Evolutionary conservation across 768 basidiomycete species (phyloP).

Genomic region (Cytidiella melzeri): DNA sequence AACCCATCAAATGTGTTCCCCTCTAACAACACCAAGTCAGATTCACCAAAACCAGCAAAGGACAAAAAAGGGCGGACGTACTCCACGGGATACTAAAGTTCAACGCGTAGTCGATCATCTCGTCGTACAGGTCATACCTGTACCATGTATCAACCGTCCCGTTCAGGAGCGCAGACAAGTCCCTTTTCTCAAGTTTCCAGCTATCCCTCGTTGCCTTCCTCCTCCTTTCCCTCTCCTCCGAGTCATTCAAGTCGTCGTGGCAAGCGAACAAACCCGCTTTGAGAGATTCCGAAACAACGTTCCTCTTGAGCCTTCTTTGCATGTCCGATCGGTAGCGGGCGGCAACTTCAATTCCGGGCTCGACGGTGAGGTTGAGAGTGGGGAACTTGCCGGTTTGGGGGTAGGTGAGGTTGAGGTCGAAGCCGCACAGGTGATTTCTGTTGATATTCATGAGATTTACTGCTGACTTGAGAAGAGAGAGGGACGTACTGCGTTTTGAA

Average conservation of each 20-base stretch:
- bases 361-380: conserved; percentile 12
- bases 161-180: conserved; percentile 42
- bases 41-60: neutral
- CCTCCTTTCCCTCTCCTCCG: conserved; percentile 1
- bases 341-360: conserved; percentile 5
- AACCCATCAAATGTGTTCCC: conserved; percentile 5
- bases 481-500: conserved; percentile 58
- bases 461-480: neutral
- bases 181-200: conserved; percentile 33
- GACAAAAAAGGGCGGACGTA: conserved; percentile 1
- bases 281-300: conserved; percentile 6
- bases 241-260: too few species aligned
- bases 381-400: conserved; percentile 57
- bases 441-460: neutral
- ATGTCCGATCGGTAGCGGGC: neutral
- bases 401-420: conserved; percentile 60
- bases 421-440: conserved; percentile 58
- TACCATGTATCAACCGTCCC: conserved; percentile 38
- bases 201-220: conserved; percentile 12
- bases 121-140: conserved; percentile 50
- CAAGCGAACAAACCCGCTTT: neutral
- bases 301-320: conserved; percentile 2
- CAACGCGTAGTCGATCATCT: conserved; percentile 62
- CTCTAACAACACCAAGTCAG: neutral
- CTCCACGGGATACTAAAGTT: conserved; percentile 64